Percentiles rank a stretch among this genome's conserved stretches.
These are phyloP conservation scores for Castanea sativa DNA, from an alignment of 306 rosid genomes.

Conservation along the genomic window DNA sequence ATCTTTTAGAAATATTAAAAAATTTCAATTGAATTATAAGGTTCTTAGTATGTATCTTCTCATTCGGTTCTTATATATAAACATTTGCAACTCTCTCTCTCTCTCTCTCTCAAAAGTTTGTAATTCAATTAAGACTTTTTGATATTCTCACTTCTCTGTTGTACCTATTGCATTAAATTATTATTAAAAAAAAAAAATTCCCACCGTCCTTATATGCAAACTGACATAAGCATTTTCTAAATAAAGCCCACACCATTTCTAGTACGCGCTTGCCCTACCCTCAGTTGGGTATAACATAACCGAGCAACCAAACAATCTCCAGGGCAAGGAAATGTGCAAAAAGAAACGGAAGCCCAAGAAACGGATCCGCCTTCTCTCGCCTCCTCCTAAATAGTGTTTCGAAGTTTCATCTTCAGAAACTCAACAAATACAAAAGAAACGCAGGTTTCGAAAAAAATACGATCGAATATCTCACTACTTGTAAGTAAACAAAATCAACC, in stretches of 20 bases:
- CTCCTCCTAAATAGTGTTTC: slow-evolving; percentile 1
- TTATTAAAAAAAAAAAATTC: no score
- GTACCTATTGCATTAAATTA: no score
- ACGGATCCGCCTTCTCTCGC: slow-evolving; percentile 9
- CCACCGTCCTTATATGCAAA: no score
- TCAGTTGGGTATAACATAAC: not conserved
- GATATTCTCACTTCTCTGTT: no score
- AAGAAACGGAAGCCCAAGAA: slow-evolving; percentile 32
- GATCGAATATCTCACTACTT: not conserved
- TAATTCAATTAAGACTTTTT: no score
- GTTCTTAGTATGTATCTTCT: no score
- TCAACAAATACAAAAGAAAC: slow-evolving; percentile 27
- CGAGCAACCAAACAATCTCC: not conserved
- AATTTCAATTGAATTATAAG: no score
- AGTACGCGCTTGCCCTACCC: not conserved
- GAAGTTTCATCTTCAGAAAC: slow-evolving; percentile 30
- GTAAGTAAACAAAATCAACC: slow-evolving; percentile 5
- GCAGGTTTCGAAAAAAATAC: slow-evolving; percentile 30
- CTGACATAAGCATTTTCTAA: no score
- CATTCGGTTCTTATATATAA: no score
- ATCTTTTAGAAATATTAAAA: no score
- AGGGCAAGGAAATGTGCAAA: not conserved
- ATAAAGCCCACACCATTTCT: not conserved
- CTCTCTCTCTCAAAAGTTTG: no score
- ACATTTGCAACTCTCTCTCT: no score